Base-by-base conservation (phyloP, 2,329 filamentous ascomycete species). In the Trichoderma sp. region DNA sequence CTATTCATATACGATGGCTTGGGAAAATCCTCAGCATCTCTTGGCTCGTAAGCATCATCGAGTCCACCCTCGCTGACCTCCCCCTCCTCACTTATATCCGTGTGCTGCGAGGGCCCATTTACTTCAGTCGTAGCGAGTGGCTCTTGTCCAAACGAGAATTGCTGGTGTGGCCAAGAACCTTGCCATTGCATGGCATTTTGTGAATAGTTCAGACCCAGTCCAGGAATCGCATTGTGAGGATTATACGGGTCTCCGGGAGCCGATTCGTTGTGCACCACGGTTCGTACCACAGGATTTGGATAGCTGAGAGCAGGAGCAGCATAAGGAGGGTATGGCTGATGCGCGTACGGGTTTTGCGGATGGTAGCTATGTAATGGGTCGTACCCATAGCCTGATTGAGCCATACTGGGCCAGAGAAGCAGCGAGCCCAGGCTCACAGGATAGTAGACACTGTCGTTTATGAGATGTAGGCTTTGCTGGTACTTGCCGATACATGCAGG, bases 11-110 rank as follows among this genome's bases (percentile, higher is more conserved):
- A 21, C 11, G 68, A 29, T n/a, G 49, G 8, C 14, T 27, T 53
- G 35, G 49, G 40, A 14, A 56, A 33, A 52, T 14, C 33, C 55
- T 61, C 69, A 40, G 67, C 61, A 19, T 72, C 72, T 16, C 65
- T 69, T 11, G 84, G 82, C 60, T 87, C 85, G 71, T 88, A 88
- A 2, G 85, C 74, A 73, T 88, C 85, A 61, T 88, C 86, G 60
- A 86, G 83, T 73, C 91, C 89, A 21, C 84, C 87, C 74, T 95
- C 92, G 72, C 88, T 92, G 35, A 96, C 78, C 77, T 96, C 93
- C 19, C 91, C 92, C 74, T 96, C 92, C 75, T 96, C 92, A 58
- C 75, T 73, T 2, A 67, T 73, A 47, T 75, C 74, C 7, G 72
- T 72, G 35, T 71, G 63, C 31, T 71, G 53, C 21, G 21, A 35